These are phyloP conservation scores for Apophysomyces variabilis DNA, from an alignment of 371 early-diverging fungal genomes.

Conservation along the genomic window DNA sequence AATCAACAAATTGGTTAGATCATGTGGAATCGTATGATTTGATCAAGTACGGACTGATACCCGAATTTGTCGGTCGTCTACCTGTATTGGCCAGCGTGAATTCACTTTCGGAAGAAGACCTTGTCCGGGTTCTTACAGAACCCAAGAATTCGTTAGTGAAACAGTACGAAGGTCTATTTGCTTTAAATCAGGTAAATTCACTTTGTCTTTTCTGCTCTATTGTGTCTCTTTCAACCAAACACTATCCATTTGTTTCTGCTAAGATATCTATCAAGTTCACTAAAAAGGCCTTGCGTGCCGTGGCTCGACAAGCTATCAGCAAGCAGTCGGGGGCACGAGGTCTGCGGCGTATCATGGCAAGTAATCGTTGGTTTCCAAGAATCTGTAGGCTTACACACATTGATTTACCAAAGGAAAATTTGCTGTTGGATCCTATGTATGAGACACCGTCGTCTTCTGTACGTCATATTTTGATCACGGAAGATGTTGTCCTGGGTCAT, in stretches of 20 bases:
- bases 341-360: constrained; percentile 74
- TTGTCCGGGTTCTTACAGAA: constrained; percentile 74
- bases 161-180: constrained; percentile 76
- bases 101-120: constrained; percentile 60
- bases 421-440: constrained; percentile 76
- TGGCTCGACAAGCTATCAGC: constrained; percentile 71
- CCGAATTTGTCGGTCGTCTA: constrained; percentile 85
- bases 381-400: not conserved
- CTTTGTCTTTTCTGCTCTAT: not conserved
- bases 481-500: constrained; percentile 54
- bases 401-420: constrained; percentile 47
- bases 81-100: constrained; percentile 77
- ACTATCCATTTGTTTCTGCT: not conserved
- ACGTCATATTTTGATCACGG: constrained; percentile 62
- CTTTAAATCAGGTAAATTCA: constrained; percentile 50
- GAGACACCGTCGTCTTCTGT: constrained; percentile 72
- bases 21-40: constrained; percentile 76
- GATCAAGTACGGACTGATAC: constrained; percentile 82
- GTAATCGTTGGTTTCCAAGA: not conserved
- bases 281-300: constrained; percentile 59
- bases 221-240: too few relatives aligned
- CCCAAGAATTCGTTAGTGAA: constrained; percentile 78
- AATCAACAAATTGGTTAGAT: constrained; percentile 42
- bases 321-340: constrained; percentile 86
- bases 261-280: constrained; percentile 69